A percentile compares a stretch with the other conserved stretches of the same genome.
Conservation (phyloP, 345 rosid genomes). For the Garcia nutans region DNA sequence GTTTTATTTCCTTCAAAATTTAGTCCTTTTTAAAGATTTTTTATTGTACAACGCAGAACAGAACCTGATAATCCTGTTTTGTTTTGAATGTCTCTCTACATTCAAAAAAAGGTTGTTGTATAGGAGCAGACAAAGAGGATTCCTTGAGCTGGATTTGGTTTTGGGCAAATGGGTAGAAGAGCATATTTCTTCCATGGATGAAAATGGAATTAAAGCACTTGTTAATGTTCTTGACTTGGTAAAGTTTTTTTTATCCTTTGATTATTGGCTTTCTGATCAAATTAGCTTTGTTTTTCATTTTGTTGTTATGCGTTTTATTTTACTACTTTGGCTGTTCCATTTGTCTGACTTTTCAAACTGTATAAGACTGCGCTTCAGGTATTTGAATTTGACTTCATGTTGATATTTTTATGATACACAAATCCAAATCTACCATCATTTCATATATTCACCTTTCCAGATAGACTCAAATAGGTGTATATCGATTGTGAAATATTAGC, state of each 20-base stretch:
- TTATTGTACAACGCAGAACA: neutral
- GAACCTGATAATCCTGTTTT: neutral
- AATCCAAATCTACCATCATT: too few species aligned
- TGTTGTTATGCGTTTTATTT: neutral
- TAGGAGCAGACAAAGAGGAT: conserved; percentile 95
- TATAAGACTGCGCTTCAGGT: too few species aligned
- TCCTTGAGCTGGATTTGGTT: conserved; percentile 86
- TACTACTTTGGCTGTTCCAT: neutral
- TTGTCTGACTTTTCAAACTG: neutral
- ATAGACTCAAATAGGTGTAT: neutral
- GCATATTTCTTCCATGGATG: conserved; percentile 70
- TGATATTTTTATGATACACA: too few species aligned
- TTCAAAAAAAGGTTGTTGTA: conserved; percentile 63
- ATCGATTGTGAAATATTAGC: neutral
- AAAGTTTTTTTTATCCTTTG: conserved; percentile 1
- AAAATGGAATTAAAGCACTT: conserved; percentile 63
- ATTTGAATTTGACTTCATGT: too few species aligned
- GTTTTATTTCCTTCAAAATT: neutral
- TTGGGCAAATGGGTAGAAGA: conserved; percentile 93
- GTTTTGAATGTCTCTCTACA: neutral
- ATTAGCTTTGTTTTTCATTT: neutral
- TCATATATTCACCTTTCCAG: too few species aligned
- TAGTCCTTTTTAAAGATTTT: neutral
- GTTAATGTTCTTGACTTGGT: conserved; percentile 84
- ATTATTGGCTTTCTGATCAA: neutral